Evolutionary conservation across 1,139 yeast species (phyloP), one percentile per base, ranked within the genome.

Genomic region (Keqinozyma sinolaborantium): DNA sequence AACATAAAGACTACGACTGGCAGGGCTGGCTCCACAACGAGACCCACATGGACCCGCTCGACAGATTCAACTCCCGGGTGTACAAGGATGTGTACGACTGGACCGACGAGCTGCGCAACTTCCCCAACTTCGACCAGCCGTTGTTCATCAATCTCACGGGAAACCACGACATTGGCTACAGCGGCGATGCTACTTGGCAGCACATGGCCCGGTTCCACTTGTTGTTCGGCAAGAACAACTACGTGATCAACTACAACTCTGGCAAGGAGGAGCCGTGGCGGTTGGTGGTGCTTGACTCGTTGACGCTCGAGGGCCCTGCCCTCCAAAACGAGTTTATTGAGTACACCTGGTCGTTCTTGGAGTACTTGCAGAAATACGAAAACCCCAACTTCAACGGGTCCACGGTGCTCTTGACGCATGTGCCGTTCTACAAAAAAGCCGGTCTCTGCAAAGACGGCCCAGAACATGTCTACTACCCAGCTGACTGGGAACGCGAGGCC

Each of bases 131-230:
- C 35, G 51, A 63, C 11, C 55, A 57, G 36, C 84, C 87, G 1
- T 59, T 82, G 28, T 76, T 88, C 49, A 72, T 87, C 37, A 90
- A 92, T 51, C 65, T 92, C 26, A 82, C 95, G 0, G 98, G 98
- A 2, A 94, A 92, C 53, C 98, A 92, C 53, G 98, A 92, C 54
- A 79, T 92, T 35, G 98, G 98, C 0, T 92, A 92, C 53, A 79
- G 87, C 33, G 97, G 97, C 0, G 98, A 94, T 58, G 87, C 95
- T 29, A 87, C 96, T 0, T 79, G 82, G 68, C 96, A 86, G 50
- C 95, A 95, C 47, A 76, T 88, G 78, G 77, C 86, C 1, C 68
- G 98, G 40, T 94, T 78, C 61, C 73, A 70, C 33, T 60, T 63
- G 18, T 62, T 82, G 20, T 90, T 84, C 58, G 98, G 98, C 12